Evolutionary conservation across 345 rosid species (phyloP).

Genomic region (Stellera chamaejasme): DNA sequence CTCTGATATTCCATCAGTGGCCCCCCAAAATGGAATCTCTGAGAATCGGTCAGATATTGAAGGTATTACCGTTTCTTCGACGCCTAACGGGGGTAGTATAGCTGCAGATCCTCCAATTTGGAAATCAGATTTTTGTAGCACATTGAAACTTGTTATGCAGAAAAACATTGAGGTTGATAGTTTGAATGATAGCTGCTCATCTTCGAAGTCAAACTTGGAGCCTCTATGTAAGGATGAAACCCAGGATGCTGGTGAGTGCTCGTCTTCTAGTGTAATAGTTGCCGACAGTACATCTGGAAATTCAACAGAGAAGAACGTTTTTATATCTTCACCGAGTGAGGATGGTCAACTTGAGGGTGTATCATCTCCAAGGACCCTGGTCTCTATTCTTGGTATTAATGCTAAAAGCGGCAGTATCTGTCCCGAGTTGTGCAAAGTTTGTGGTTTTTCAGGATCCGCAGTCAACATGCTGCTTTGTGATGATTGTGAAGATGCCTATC

Average conservation of each 20-base stretch:
- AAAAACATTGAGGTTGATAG: slow-evolving; percentile 40
- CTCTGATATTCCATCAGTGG: slow-evolving; percentile 31
- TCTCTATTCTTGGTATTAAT: slow-evolving; percentile 20
- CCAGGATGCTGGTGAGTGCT: slow-evolving; percentile 51
- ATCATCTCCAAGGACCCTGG: slow-evolving; percentile 10
- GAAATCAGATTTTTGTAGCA: slow-evolving; percentile 27
- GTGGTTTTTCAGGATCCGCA: slow-evolving; percentile 37
- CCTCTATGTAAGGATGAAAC: slow-evolving; percentile 35
- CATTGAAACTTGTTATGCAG: slow-evolving; percentile 19
- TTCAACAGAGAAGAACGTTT: slow-evolving; percentile 32
- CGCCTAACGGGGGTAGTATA: slow-evolving; percentile 13
- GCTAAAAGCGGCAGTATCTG: slow-evolving; percentile 22
- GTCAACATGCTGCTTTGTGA: slow-evolving; percentile 76
- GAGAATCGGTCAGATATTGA: slow-evolving; percentile 13
- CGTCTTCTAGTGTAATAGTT: slow-evolving; percentile 46
- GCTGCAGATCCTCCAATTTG: slow-evolving; percentile 17
- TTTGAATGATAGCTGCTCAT: slow-evolving; percentile 60
- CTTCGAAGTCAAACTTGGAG: slow-evolving; percentile 49
- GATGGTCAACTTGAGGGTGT: slow-evolving; percentile 26
- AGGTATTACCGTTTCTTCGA: slow-evolving; percentile 14
- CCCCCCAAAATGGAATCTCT: slow-evolving; percentile 20
- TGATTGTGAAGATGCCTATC: slow-evolving; percentile 78
- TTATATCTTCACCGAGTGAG: slow-evolving; percentile 29
- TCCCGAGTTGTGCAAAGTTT: slow-evolving; percentile 53
- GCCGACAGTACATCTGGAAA: slow-evolving; percentile 24